Base-by-base conservation (phyloP, 2,329 filamentous ascomycete genomes). In the Lasiodiplodia sp. region DNA sequence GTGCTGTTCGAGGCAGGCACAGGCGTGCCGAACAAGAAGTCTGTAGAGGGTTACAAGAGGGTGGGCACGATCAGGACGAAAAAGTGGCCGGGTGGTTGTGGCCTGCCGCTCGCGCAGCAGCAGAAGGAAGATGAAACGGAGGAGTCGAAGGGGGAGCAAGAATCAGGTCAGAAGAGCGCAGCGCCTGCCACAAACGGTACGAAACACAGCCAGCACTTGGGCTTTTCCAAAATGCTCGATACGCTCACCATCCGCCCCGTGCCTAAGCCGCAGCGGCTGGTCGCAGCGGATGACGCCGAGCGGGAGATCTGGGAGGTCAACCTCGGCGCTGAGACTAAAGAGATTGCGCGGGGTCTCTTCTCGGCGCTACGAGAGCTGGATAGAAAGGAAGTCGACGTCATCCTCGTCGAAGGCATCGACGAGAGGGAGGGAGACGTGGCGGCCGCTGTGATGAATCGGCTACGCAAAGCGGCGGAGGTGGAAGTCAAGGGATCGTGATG, bases 341-440 rank as follows among this genome's bases (percentile, higher is more conserved):
- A 87, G 38, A 94, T 99, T 73, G 95, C 96, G 1, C 89, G 94
- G 73, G 92, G 92, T 0, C 83, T 99, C 16, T 99, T 99, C 78
- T 92, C 93, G 14, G 92, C 93, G 1, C 83, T 99, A 66, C 86
- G 96, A 66, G 92, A 94, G 73, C 86, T 99, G 71, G 96, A 99
- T 78, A 88, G 90, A 74, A 85, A 89, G 71, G 87, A 89, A 37
- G 93, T 93, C 4, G 90, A 96, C 76, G 85, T 91, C 23, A 97
- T 99, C 65, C 92, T 94, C 73, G 93, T 98, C 12, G 96, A 99
- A 78, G 95, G 95, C 2, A 92, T 97, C 68, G 80, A 83, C 23
- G 85, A 88, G 70, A 91, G 92, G 66, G 73, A 77, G 69, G 89
- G 91, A 38, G 92, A 96, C 77, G 90, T 96, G 73, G 93, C 94